phyloP scores from a whole-genome alignment of 2,329 filamentous ascomycete genomes.

The Fusarium agapanthi region DNA sequence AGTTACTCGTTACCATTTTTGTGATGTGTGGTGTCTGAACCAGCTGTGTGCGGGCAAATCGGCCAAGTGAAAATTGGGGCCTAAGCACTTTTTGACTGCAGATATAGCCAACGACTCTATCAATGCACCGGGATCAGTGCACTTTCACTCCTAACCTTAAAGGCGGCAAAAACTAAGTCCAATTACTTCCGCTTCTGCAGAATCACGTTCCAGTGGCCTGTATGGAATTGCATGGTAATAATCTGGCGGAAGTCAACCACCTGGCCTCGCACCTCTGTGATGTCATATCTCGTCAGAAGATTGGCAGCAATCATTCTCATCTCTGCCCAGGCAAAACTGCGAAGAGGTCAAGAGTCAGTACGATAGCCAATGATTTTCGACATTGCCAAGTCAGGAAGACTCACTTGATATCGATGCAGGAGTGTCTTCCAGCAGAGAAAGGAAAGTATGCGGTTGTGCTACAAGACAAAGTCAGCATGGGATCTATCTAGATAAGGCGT shows the following conservation, averaged over 20 bases:
- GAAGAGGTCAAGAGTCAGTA: neutral
- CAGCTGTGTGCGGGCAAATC: neutral
- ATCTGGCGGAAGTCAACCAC: neutral
- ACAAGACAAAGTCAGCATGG: neutral
- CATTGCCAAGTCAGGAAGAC: neutral
- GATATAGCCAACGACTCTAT: neutral
- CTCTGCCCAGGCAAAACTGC: neutral
- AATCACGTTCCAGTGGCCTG: neutral
- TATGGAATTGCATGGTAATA: neutral
- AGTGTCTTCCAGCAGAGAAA: neutral
- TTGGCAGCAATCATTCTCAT: neutral
- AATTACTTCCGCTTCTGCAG: neutral
- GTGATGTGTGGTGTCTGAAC: neutral
- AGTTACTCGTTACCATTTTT: too few relatives aligned
- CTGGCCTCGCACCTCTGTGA: neutral
- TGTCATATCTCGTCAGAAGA: neutral
- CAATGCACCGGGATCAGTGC: neutral
- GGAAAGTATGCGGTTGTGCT: neutral
- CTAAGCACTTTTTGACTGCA: neutral
- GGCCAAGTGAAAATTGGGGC: too few relatives aligned
- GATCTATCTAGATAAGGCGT: too few relatives aligned
- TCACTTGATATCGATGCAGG: neutral
- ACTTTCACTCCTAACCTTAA: fast-evolving
- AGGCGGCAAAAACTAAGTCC: neutral
- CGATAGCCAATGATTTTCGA: fast-evolving